A percentile compares a stretch with the other conserved stretches of the same genome.
Evolutionary conservation across 352 stramenopile genomes (phyloP).

Genomic region (Aphanomyces euteiches): DNA sequence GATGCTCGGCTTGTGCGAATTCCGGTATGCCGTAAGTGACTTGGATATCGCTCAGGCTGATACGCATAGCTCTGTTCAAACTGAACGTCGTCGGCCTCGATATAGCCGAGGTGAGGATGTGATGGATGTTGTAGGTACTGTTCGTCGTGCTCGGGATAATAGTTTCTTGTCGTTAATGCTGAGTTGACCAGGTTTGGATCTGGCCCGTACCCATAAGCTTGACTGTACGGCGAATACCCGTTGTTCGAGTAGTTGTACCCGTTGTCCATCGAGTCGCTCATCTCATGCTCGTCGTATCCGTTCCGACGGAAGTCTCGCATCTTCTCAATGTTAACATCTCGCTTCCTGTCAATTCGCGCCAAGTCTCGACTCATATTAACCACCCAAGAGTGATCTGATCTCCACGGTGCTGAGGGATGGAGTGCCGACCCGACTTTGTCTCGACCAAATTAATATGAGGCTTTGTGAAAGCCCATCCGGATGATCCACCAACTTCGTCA

Average conservation of each 20-base stretch:
- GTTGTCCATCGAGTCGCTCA: not conserved
- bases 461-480: no score
- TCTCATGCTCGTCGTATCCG: not conserved
- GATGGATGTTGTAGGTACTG: not conserved
- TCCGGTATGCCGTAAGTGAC: constrained; percentile 1
- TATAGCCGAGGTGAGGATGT: not conserved
- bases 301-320: no score
- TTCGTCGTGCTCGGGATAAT: not conserved
- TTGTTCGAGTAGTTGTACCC: not conserved
- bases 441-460: no score
- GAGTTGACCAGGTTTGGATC: not conserved
- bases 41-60: constrained; percentile 12
- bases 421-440: no score
- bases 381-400: no score
- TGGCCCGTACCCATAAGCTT: not conserved
- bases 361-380: no score
- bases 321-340: no score
- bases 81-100: not conserved
- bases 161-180: not conserved
- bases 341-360: no score
- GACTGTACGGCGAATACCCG: not conserved
- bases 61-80: constrained; percentile 1
- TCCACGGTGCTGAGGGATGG: no score
- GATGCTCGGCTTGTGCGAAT: not conserved
- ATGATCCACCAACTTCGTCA: no score